Percentiles rank a stretch among this genome's conserved stretches.
Conservation (phyloP, 345 rosid genomes). For the Fremontodendron californicum region DNA sequence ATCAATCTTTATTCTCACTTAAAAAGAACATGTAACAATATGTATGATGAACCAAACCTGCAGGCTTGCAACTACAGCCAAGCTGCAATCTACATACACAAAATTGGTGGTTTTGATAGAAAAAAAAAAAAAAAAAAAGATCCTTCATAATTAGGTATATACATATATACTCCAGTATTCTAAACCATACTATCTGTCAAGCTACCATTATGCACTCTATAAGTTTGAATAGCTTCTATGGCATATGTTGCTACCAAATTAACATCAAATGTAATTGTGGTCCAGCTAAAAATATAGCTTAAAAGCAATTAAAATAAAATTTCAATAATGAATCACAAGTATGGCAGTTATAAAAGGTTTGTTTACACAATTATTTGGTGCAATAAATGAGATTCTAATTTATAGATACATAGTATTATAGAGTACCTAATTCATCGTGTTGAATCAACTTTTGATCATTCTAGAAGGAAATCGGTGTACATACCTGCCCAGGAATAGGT, state of each 20-base stretch:
- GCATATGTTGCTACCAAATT: background rate
- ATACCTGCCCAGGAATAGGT: slow-evolving; percentile 82
- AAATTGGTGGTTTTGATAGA: background rate
- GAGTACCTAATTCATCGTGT: background rate
- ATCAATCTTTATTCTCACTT: background rate
- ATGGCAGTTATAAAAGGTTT: background rate
- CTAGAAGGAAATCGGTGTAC: slow-evolving; percentile 5
- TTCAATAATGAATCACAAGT: background rate
- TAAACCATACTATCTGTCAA: background rate
- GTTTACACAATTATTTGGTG: background rate
- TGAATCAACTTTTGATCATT: background rate
- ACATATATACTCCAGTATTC: background rate
- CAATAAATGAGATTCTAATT: background rate
- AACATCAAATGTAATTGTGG: background rate
- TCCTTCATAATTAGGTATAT: background rate
- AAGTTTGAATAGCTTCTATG: background rate
- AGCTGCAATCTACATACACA: background rate
- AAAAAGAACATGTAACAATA: background rate
- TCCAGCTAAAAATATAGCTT: background rate
- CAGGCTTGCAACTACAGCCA: background rate
- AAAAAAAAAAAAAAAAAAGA: background rate
- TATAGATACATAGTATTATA: background rate
- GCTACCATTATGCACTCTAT: background rate
- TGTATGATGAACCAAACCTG: background rate
- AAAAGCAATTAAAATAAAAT: background rate